Base-by-base conservation (phyloP, 345 rosid genomes). In the Moricandia arvensis region DNA sequence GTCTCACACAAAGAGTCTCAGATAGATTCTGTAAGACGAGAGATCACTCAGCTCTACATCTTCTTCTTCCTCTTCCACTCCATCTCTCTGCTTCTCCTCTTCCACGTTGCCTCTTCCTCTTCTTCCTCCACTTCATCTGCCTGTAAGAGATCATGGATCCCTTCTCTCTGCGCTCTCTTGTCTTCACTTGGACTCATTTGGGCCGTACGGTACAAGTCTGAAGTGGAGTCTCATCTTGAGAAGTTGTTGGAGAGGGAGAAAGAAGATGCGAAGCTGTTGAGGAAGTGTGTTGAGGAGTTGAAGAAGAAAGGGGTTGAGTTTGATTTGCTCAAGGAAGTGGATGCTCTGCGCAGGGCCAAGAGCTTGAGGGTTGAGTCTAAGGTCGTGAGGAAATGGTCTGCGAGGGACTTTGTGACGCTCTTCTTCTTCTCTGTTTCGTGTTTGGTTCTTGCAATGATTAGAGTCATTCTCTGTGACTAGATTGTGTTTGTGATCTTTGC, bases 11-110 rank as follows among this genome's bases (percentile, higher is more conserved):
- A 95, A 78, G 99, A 95, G 69, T 82, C 87, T 30, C 99, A 92
- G 63, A 90, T 91, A 60, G 97, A 91, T 73, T 85, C 90, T 0
- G 82, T 86, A 31, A 79, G 94, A 0, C 65, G 85, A 66, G 96
- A 93, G 57, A 81, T 93, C 79, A 91, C 96, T 0, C 93, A 90
- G 69, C 88, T 93, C 43, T 87, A 85, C 86, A 79, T 87, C 72
- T 88, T 86, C 89, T 93, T 93, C 90, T 93, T 93, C 79, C 88
- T 93, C 30, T 93, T 91, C 80, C 96, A 93, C 82, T 88, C 97
- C 66, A 78, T 90, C 4, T 75, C 93, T 7, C 83, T 91, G 9
- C 78, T 91, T 13, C 87, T 93, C 67, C 94, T 93, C 85, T 91
- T 93, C 86, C 89, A 82, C 74, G 81, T 92, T 59, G 77, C 91